Percentiles rank a stretch among this genome's conserved stretches.
Conservation (phyloP, 148 eudicot genomes). For the Camellia granthamiana region DNA sequence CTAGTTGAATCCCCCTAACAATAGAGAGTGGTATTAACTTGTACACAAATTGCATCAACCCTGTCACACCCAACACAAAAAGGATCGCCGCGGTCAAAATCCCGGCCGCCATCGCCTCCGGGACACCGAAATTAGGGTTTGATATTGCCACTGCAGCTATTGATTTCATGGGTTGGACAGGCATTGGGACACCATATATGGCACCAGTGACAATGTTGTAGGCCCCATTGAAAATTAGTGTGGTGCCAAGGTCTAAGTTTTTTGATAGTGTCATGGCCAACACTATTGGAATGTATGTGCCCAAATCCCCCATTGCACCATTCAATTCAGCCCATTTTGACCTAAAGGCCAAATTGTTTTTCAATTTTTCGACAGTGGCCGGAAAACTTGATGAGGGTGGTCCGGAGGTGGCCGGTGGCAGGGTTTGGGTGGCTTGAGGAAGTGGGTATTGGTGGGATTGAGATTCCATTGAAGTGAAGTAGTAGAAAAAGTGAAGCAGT, state of each 20-base stretch:
- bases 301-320: conserved; percentile 94
- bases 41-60: conserved; percentile 75
- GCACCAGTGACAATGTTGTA: conserved; percentile 75
- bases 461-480: conserved; percentile 20
- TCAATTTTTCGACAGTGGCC: conserved; percentile 26
- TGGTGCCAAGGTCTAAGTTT: conserved; percentile 77
- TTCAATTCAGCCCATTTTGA: conserved; percentile 82
- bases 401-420: background rate
- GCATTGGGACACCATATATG: conserved; percentile 86
- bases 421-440: conserved; percentile 13
- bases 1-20: conserved; percentile 87
- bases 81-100: conserved; percentile 62
- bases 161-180: conserved; percentile 95
- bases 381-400: background rate
- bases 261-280: conserved; percentile 72
- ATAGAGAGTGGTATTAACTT: conserved; percentile 62
- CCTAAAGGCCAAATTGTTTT: conserved; percentile 44
- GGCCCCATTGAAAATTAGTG: conserved; percentile 73
- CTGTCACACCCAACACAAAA: conserved; percentile 62
- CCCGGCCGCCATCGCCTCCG: conserved; percentile 85
- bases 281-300: conserved; percentile 83
- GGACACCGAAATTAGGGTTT: conserved; percentile 53
- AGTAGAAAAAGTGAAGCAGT: background rate
- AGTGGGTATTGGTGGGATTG: conserved; percentile 23
- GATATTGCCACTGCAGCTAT: conserved; percentile 84